A percentile compares a stretch with the other conserved stretches of the same genome.
Evolutionary conservation across 2,329 filamentous ascomycete species (phyloP).

Genomic region (Cyanodermella asteris): DNA sequence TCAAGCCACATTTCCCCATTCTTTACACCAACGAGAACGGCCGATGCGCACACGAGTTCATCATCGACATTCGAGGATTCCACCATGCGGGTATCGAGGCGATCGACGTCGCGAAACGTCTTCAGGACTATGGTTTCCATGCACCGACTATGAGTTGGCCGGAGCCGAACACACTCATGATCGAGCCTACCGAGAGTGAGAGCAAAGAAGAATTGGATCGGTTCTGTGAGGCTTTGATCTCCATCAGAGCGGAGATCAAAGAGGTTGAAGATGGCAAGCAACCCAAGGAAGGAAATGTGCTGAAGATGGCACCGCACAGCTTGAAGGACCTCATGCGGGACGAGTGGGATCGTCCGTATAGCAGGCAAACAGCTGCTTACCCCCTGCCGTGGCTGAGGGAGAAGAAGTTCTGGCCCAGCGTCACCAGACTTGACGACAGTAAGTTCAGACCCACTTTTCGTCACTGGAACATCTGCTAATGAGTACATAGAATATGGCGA

Average conservation of each 20-base stretch:
- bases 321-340: conserved; percentile 55
- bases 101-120: conserved; percentile 85
- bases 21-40: conserved; percentile 81
- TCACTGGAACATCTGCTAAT: conserved; percentile 4
- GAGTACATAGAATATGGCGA: conserved; percentile 53
- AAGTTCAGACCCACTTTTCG: conserved; percentile 20
- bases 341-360: conserved; percentile 60
- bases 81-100: conserved; percentile 71
- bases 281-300: conserved; percentile 55
- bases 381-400: conserved; percentile 61
- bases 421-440: conserved; percentile 76
- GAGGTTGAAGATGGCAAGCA: conserved; percentile 60
- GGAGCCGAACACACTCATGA: conserved; percentile 88
- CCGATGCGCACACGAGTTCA: conserved; percentile 92
- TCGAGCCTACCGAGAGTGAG: conserved; percentile 89
- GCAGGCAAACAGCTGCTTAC: conserved; percentile 65
- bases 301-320: conserved; percentile 77
- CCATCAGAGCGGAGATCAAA: conserved; percentile 66
- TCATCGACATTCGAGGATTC: conserved; percentile 72
- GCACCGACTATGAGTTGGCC: conserved; percentile 95
- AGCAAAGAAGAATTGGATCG: conserved; percentile 80
- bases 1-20: conserved; percentile 70
- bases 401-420: conserved; percentile 95
- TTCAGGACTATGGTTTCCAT: conserved; percentile 96
- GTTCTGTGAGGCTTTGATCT: conserved; percentile 75